Evolutionary conservation across 495 filamentous ascomycete genomes (phyloP).

Genomic region (Elasticomyces elasticus): DNA sequence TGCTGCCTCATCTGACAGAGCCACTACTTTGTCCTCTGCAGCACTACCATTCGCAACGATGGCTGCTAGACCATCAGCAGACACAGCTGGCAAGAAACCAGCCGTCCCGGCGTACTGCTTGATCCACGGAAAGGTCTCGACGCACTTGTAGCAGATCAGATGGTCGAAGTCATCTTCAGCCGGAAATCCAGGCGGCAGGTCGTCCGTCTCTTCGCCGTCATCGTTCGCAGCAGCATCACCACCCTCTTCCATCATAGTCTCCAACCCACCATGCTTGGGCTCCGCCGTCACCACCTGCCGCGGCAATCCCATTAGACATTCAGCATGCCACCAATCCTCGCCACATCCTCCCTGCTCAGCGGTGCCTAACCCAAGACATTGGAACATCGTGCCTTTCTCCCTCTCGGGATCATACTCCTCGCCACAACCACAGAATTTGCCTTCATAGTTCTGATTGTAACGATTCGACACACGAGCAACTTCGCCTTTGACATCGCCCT

Average conservation of each 20-base stretch:
- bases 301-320: slow-evolving; percentile 75
- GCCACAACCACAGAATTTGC: slow-evolving; percentile 83
- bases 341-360: slow-evolving; percentile 79
- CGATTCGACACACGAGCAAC: slow-evolving; percentile 60
- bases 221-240: slow-evolving; percentile 16
- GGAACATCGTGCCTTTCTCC: slow-evolving; percentile 98
- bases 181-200: slow-evolving; percentile 72
- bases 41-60: slow-evolving; percentile 6
- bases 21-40: not conserved
- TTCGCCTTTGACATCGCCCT: slow-evolving; percentile 67
- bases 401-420: slow-evolving; percentile 73
- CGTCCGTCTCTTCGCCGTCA: slow-evolving; percentile 8
- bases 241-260: slow-evolving; percentile 13
- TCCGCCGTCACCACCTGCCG: slow-evolving; percentile 41
- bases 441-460: slow-evolving; percentile 92
- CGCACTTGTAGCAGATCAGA: slow-evolving; percentile 90
- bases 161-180: slow-evolving; percentile 76
- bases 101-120: slow-evolving; percentile 74
- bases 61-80: slow-evolving; percentile 3
- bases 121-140: slow-evolving; percentile 84
- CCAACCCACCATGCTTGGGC: slow-evolving; percentile 15
- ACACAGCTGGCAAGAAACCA: slow-evolving; percentile 69
- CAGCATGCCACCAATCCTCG: slow-evolving; percentile 98
- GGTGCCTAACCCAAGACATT: slow-evolving; percentile 80
- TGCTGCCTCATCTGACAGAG: slow-evolving; percentile 12